Evolutionary conservation across 2,329 filamentous ascomycete species (phyloP).

Genomic region (Cladosporium sp.): DNA sequence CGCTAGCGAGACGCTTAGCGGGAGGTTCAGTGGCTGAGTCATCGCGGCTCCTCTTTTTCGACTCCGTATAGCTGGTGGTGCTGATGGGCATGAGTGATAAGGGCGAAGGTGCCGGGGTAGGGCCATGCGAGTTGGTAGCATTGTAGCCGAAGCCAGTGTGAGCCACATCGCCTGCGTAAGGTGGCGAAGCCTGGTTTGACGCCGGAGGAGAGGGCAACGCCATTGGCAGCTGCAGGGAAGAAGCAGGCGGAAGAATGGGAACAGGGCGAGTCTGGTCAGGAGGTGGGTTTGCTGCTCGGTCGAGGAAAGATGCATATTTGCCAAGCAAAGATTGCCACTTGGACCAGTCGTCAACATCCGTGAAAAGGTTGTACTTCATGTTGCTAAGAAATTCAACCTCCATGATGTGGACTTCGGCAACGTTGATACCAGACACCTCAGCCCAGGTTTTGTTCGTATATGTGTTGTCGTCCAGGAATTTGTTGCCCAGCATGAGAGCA

Average conservation of each 20-base stretch:
- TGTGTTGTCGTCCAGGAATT: conserved; percentile 97
- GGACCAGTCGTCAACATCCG: conserved; percentile 82
- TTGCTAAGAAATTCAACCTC: conserved; percentile 99
- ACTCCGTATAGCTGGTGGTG: conserved; percentile 6
- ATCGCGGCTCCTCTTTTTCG: conserved; percentile 61
- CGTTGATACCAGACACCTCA: conserved; percentile 90
- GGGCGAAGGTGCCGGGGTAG: conserved; percentile 46
- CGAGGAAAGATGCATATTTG: conserved; percentile 80
- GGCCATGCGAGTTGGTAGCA: conserved; percentile 34
- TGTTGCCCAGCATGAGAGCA: conserved; percentile 96
- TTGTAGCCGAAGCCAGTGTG: conserved; percentile 45
- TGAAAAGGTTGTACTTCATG: conserved; percentile 90
- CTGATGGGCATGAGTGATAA: conserved; percentile 44
- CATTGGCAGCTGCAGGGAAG: conserved; percentile 47
- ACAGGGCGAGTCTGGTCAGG: conserved; percentile 39
- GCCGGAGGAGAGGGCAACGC: conserved; percentile 54
- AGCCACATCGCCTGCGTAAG: conserved; percentile 37
- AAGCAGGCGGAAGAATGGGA: conserved; percentile 49
- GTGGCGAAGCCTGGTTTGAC: conserved; percentile 54
- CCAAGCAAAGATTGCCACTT: conserved; percentile 82
- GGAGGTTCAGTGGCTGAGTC: conserved; percentile 56
- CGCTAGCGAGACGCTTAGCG: conserved; percentile 49
- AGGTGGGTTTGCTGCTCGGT: conserved; percentile 58
- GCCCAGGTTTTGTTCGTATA: conserved; percentile 99
- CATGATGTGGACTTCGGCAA: conserved; percentile 97